Evolutionary conservation across 2,329 filamentous ascomycete genomes (phyloP).

Genomic region (Proliferodiscus dingleyae): DNA sequence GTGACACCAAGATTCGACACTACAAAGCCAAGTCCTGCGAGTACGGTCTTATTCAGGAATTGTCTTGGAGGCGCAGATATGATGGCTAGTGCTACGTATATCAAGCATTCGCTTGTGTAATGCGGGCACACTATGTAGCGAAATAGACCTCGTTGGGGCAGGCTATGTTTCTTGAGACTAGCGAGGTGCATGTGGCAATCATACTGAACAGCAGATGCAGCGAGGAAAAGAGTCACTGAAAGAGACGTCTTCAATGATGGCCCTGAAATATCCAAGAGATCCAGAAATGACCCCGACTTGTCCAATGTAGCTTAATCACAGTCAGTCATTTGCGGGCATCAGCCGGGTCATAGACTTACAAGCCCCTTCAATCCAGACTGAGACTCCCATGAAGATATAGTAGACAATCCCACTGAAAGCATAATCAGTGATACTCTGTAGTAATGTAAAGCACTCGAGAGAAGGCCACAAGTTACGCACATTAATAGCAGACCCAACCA

Average conservation of each 20-base stretch:
- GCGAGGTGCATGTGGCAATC: conserved; percentile 67
- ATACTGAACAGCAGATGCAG: conserved; percentile 70
- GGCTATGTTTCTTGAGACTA: conserved; percentile 72
- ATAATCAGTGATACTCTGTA: neutral
- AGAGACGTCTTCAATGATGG: conserved; percentile 46
- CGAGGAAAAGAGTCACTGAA: conserved; percentile 59
- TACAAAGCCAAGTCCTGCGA: conserved; percentile 69
- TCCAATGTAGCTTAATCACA: conserved; percentile 20
- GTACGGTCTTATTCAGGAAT: conserved; percentile 66
- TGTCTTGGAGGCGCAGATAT: conserved; percentile 64
- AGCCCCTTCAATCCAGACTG: conserved; percentile 80
- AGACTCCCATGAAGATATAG: conserved; percentile 68
- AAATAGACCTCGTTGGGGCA: conserved; percentile 73
- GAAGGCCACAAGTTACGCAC: neutral
- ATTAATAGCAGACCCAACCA: conserved; percentile 78
- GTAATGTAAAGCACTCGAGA: neutral
- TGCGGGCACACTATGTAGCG: conserved; percentile 74
- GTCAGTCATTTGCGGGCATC: conserved; percentile 13
- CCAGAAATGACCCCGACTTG: conserved; percentile 1
- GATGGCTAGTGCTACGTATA: conserved; percentile 76
- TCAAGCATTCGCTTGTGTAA: conserved; percentile 81
- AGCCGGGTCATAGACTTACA: conserved; percentile 44
- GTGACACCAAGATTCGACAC: conserved; percentile 76
- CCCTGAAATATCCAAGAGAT: conserved; percentile 22
- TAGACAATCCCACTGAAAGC: conserved; percentile 58